Evolutionary conservation across 2,329 filamentous ascomycete species (phyloP), one percentile per base, ranked within the genome.

Genomic region (Clonostachys solani): DNA sequence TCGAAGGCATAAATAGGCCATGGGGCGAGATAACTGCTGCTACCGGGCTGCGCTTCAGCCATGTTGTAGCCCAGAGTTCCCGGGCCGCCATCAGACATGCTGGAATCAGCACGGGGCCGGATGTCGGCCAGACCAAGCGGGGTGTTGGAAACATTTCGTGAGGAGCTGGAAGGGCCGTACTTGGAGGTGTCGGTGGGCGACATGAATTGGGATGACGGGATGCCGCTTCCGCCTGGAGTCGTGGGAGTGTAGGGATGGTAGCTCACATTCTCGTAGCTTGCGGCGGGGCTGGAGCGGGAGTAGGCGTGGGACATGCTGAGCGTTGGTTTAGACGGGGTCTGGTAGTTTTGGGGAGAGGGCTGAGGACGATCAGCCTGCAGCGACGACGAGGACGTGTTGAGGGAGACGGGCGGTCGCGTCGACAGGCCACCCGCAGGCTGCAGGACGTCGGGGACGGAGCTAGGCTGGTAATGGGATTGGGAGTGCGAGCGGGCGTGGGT

Each of bases 1-100:
- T 99, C 94, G 59, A 95, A 92, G 12, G 94, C 92, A 65, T 97
- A 99, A 47, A 95, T 85, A 13, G 91, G 87, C 90, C 94, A 99
- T 0, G 92, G 92, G 5, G 92, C 91, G 52, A 95, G 72, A 62
- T 96, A 96, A 64, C 92, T 96, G 74, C 90, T 95, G 53, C 92
- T 95, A 62, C 88, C 67, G 62, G 86, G 65, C 67, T 81, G 73
- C 52, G 81, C 64, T 61, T 81, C 80, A 52, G 82, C 80, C 45
- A 83, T 74, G 59, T 91, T 87, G 61, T 86, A 86, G 45, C 80
- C 73, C 40, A 77, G 54, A 66, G 75, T 66, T 67, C 84, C 84
- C 40, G 83, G 75, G 13, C 80, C 72, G 44, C 83, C 81, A 55
- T 95, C 90, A 16, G 84, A 84, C 60, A 94, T 78, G 62, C 81